Conservation (phyloP, 768 basidiomycete species). For the Suillus cothurnatus region DNA sequence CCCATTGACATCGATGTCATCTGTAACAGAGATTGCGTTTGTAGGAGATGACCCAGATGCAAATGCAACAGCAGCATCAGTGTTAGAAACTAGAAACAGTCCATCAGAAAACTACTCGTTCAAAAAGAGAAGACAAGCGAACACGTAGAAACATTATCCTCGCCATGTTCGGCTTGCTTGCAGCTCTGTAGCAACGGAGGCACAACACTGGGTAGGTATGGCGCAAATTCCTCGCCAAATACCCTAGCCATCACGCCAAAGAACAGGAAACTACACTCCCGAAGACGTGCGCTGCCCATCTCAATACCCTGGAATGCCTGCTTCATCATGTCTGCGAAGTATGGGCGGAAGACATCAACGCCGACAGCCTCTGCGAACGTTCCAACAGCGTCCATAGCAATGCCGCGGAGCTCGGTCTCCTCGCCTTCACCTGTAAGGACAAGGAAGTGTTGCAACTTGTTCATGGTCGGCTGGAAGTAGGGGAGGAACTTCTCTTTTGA, state of each 20-base stretch:
- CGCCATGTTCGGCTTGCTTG: slow-evolving; percentile 81
- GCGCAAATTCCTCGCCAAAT: slow-evolving; percentile 91
- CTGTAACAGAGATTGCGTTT: slow-evolving; percentile 65
- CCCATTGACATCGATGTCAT: slow-evolving; percentile 56
- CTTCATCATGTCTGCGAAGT: slow-evolving; percentile 95
- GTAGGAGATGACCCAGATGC: slow-evolving; percentile 74
- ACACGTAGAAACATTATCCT: slow-evolving; percentile 49
- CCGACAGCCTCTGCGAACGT: slow-evolving; percentile 98
- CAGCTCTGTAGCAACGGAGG: slow-evolving; percentile 83
- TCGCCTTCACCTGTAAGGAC: slow-evolving; percentile 85
- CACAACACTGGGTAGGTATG: slow-evolving; percentile 83
- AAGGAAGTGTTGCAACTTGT: slow-evolving; percentile 86
- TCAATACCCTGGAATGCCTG: slow-evolving; percentile 90
- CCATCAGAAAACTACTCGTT: slow-evolving; percentile 5
- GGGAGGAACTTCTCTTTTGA: slow-evolving; percentile 89
- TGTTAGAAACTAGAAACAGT: slow-evolving; percentile 42
- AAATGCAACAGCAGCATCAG: slow-evolving; percentile 62
- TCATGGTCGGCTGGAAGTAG: slow-evolving; percentile 93
- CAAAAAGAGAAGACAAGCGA: slow-evolving; percentile 23
- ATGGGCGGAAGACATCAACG: slow-evolving; percentile 90
- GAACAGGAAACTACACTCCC: slow-evolving; percentile 97
- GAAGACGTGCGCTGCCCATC: slow-evolving; percentile 81
- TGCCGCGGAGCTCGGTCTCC: slow-evolving; percentile 92
- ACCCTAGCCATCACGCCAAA: slow-evolving; percentile 99
- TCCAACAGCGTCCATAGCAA: slow-evolving; percentile 98